Conservation (phyloP, 2,329 filamentous ascomycete genomes). For the Kalaharituber pfeilii region DNA sequence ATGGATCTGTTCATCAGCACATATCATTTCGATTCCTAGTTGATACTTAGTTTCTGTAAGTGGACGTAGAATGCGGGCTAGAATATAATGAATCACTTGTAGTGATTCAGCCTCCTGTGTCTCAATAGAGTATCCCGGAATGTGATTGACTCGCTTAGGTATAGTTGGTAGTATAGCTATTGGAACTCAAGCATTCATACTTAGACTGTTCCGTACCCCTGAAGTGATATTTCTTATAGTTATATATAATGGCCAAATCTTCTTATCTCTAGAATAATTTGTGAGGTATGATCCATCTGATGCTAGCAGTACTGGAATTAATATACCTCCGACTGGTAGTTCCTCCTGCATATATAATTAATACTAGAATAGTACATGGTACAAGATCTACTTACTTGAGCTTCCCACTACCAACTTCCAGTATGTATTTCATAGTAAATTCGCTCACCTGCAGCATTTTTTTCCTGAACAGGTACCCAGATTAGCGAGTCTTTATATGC, state of each 20-base stretch:
- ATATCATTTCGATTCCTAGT: neutral
- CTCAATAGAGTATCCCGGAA: neutral
- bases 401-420: slow-evolving; percentile 4
- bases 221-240: too few species aligned
- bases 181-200: too few species aligned
- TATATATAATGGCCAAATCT: slow-evolving; percentile 5
- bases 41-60: neutral
- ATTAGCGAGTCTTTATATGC: neutral
- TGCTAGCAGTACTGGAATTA: neutral
- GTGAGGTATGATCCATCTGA: slow-evolving; percentile 5
- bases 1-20: neutral
- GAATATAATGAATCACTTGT: neutral
- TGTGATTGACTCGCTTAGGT: too few species aligned
- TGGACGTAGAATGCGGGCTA: neutral
- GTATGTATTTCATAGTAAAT: slow-evolving; percentile 6
- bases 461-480: neutral
- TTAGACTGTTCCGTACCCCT: too few species aligned
- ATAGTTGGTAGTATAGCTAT: too few species aligned
- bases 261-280: slow-evolving; percentile 7
- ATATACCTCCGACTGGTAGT: neutral
- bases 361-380: neutral
- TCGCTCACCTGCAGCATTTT: neutral
- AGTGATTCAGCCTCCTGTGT: neutral
- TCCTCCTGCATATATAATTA: neutral
- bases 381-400: neutral